These are phyloP conservation scores for Mycena sanguinolenta DNA, from an alignment of 768 basidiomycete genomes.

Conservation along the genomic window DNA sequence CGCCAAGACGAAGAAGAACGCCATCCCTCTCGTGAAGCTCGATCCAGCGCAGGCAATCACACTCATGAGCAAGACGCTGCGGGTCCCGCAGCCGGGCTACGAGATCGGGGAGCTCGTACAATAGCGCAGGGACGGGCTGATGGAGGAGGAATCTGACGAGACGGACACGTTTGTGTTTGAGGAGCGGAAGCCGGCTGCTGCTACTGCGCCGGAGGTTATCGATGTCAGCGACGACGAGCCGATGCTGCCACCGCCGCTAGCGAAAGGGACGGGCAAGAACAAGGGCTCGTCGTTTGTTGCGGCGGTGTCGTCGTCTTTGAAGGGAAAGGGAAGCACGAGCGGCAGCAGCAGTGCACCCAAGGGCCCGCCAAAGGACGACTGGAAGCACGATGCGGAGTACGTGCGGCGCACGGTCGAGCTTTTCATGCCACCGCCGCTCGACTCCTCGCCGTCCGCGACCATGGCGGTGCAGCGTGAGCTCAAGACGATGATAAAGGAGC, in stretches of 20 bases:
- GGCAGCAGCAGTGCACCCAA: slow-evolving; percentile 32
- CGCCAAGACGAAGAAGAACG: slow-evolving; percentile 28
- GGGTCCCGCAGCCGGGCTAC: slow-evolving; percentile 70
- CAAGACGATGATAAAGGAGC: slow-evolving; percentile 71
- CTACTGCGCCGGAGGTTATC: slow-evolving; percentile 32
- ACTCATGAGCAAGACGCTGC: slow-evolving; percentile 52
- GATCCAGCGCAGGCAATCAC: slow-evolving; percentile 63
- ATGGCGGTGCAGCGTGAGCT: slow-evolving; percentile 74
- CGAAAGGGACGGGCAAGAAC: slow-evolving; percentile 31
- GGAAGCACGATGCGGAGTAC: slow-evolving; percentile 68
- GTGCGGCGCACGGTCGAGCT: slow-evolving; percentile 58
- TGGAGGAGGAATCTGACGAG: slow-evolving; percentile 61
- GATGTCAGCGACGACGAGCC: slow-evolving; percentile 41
- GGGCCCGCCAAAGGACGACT: slow-evolving; percentile 56
- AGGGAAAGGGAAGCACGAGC: slow-evolving; percentile 27
- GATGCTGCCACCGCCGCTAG: slow-evolving; percentile 34
- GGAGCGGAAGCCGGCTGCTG: slow-evolving; percentile 27
- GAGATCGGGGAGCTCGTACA: slow-evolving; percentile 64
- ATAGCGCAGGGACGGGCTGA: slow-evolving; percentile 54
- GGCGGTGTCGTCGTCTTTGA: slow-evolving; percentile 18
- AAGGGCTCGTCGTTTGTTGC: slow-evolving; percentile 28
- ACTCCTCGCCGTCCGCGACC: slow-evolving; percentile 66
- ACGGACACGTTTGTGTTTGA: slow-evolving; percentile 65
- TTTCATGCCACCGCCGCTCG: slow-evolving; percentile 71
- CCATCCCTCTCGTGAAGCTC: slow-evolving; percentile 59